Percentiles rank a stretch among this genome's conserved stretches.
These are phyloP conservation scores for Diaporthe sp. DNA, from an alignment of 2,329 filamentous ascomycete species.

Conservation along the genomic window DNA sequence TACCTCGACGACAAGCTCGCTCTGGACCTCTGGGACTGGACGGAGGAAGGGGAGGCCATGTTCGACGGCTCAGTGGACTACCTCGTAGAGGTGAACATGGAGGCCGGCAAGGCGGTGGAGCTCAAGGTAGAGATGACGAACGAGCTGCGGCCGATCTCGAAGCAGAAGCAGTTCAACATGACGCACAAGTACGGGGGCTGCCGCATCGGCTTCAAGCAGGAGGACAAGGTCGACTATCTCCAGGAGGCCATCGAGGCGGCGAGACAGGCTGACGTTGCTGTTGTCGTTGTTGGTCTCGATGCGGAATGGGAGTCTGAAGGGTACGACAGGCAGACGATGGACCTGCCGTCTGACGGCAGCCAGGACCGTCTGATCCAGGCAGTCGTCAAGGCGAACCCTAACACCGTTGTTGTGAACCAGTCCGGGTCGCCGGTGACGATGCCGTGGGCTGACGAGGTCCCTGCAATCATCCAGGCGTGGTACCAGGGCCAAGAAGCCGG, in stretches of 20 bases:
- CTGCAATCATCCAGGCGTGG: constrained; percentile 77
- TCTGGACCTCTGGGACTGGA: constrained; percentile 77
- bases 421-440: constrained; percentile 76
- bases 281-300: constrained; percentile 76
- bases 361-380: constrained; percentile 73
- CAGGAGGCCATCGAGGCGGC: constrained; percentile 73
- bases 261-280: constrained; percentile 71
- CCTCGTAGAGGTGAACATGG: constrained; percentile 68
- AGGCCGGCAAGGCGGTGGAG: constrained; percentile 68
- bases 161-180: constrained; percentile 66
- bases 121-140: constrained; percentile 74
- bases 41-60: constrained; percentile 76
- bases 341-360: constrained; percentile 64
- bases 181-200: constrained; percentile 78
- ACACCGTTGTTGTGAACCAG: constrained; percentile 76
- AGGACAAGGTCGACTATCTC: constrained; percentile 70
- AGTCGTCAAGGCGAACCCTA: constrained; percentile 70
- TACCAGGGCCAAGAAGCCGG: constrained; percentile 78
- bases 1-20: constrained; percentile 69
- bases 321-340: constrained; percentile 72
- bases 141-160: constrained; percentile 70
- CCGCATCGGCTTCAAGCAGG: constrained; percentile 76
- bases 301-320: constrained; percentile 82
- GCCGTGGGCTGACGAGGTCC: constrained; percentile 75
- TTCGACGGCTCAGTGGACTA: constrained; percentile 75